Evolutionary conservation across 2,329 filamentous ascomycete species (phyloP).

Genomic region (Trichoderma sp.): DNA sequence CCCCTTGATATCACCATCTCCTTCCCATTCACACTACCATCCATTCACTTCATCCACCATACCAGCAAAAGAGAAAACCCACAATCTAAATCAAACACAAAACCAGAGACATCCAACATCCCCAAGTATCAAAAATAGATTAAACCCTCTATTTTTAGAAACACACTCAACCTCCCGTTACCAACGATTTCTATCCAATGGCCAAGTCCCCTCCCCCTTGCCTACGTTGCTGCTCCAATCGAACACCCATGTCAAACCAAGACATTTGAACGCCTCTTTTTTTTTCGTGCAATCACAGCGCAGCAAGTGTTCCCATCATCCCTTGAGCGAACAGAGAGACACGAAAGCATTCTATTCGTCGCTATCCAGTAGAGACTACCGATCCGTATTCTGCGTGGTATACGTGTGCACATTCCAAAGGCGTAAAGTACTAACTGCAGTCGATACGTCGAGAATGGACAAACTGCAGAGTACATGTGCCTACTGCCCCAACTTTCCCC

Average conservation of each 20-base stretch:
- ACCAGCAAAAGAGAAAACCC: not conserved
- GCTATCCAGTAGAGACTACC: not conserved
- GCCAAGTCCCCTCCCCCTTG: not conserved
- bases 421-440: not conserved
- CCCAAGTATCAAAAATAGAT: not conserved
- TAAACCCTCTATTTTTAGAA: not conserved
- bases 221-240: not conserved
- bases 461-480: not conserved
- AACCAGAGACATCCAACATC: not conserved
- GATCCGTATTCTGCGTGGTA: not conserved
- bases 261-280: not conserved
- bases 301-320: not conserved
- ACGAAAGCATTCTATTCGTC: not conserved
- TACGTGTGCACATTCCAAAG: not conserved
- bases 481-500: not conserved
- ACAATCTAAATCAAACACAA: not conserved
- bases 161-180: not conserved
- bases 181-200: not conserved
- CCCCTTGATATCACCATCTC: not conserved
- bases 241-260: not conserved
- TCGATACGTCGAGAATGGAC: not conserved
- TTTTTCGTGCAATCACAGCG: constrained; percentile 6
- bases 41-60: not conserved
- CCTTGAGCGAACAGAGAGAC: not conserved
- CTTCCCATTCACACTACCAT: not conserved